Conservation (phyloP, 352 stramenopile genomes). For the Phytophthora lateralis region DNA sequence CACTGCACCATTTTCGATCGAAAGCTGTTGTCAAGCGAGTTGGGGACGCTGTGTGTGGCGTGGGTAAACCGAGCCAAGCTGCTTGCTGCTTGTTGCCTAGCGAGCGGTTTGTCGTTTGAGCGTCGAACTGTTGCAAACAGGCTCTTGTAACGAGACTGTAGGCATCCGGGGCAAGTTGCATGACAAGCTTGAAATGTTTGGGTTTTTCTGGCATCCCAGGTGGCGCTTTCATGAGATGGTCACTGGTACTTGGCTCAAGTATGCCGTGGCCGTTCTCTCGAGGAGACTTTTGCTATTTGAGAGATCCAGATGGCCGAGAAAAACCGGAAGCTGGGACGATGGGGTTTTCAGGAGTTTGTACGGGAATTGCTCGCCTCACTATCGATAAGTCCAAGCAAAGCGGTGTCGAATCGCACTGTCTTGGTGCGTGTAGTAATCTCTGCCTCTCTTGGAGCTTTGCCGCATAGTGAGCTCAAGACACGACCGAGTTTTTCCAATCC, state of each 20-base stretch:
- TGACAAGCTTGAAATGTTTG: slow-evolving; percentile 27
- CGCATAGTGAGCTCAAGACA: slow-evolving; percentile 24
- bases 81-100: slow-evolving; percentile 39
- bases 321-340: slow-evolving; percentile 38
- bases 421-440: slow-evolving; percentile 31
- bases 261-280: slow-evolving; percentile 28
- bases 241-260: slow-evolving; percentile 19
- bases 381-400: slow-evolving; percentile 8
- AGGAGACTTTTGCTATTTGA: slow-evolving; percentile 31
- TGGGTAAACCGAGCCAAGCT: slow-evolving; percentile 27
- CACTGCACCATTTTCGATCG: slow-evolving; percentile 39
- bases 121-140: slow-evolving; percentile 20
- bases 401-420: slow-evolving; percentile 18
- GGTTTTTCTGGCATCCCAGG: slow-evolving; percentile 37
- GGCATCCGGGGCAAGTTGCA: slow-evolving; percentile 5
- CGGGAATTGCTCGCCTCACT: slow-evolving; percentile 17
- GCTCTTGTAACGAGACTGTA: slow-evolving; percentile 19
- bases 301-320: slow-evolving; percentile 21
- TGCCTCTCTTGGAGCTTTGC: slow-evolving; percentile 26
- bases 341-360: slow-evolving; percentile 27
- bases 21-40: slow-evolving; percentile 15
- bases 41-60: slow-evolving; percentile 26
- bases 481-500: slow-evolving; percentile 18
- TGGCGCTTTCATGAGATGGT: slow-evolving; percentile 45
- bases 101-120: slow-evolving; percentile 43